A percentile compares a stretch with the other conserved stretches of the same genome.
These are phyloP conservation scores for Platanus orientalis DNA, from an alignment of 164 flowering plant species.

Conservation along the genomic window DNA sequence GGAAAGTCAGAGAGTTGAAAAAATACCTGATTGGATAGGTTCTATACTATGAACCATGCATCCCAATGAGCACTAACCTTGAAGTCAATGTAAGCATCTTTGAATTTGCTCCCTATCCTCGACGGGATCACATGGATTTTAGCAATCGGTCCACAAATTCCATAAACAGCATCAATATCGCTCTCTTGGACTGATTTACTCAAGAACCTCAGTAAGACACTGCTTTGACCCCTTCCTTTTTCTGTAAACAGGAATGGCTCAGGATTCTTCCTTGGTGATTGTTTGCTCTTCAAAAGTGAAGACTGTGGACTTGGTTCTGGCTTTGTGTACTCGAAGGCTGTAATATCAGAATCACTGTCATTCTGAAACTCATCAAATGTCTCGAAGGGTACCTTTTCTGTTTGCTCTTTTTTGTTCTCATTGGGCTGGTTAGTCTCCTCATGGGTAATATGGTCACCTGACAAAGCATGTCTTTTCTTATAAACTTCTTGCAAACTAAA, in stretches of 20 bases:
- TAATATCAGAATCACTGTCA: constrained; percentile 9
- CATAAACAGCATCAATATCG: constrained; percentile 13
- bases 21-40: not conserved
- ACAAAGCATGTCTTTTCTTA: constrained; percentile 2
- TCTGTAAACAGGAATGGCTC: not conserved
- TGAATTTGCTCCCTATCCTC: constrained; percentile 13
- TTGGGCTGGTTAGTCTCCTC: not conserved
- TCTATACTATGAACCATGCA: not conserved
- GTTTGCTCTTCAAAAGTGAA: constrained; percentile 9
- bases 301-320: constrained; percentile 7
- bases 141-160: constrained; percentile 21
- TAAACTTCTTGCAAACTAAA: not conserved
- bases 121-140: constrained; percentile 7
- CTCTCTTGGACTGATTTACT: not conserved
- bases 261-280: constrained; percentile 2
- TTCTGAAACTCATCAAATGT: constrained; percentile 2
- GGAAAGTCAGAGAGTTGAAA: not conserved
- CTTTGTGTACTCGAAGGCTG: constrained; percentile 2
- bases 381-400: constrained; percentile 6
- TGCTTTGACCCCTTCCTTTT: constrained; percentile 13
- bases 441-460: not conserved
- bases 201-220: constrained; percentile 32
- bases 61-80: constrained; percentile 21
- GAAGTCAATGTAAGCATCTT: constrained; percentile 29
- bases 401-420: constrained; percentile 2